These are phyloP conservation scores for Macrocystidia cucumis DNA, from an alignment of 1,284 basidiomycete genomes.

Conservation along the genomic window DNA sequence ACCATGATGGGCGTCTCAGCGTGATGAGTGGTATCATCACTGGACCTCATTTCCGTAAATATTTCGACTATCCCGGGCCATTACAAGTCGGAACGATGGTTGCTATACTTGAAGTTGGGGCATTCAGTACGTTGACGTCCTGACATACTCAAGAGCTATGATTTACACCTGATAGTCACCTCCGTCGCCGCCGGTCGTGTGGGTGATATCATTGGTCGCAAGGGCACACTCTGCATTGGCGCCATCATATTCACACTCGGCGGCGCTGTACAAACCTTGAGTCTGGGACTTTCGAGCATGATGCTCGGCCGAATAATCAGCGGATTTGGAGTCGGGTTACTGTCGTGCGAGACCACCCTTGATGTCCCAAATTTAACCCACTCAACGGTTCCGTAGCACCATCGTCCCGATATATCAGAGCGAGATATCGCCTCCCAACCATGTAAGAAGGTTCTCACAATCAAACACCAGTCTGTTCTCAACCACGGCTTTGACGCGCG, in stretches of 20 bases:
- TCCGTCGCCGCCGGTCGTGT: conserved; percentile 85
- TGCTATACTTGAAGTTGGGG: conserved; percentile 87
- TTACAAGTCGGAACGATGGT: conserved; percentile 82
- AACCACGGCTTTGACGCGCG: conserved; percentile 8
- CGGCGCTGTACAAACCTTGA: conserved; percentile 86
- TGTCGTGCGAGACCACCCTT: conserved; percentile 57
- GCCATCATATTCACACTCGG: conserved; percentile 86
- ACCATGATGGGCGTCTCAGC: conserved; percentile 27
- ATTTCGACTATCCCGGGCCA: conserved; percentile 73
- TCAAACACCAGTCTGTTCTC: conserved; percentile 2
- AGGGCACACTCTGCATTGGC: conserved; percentile 82
- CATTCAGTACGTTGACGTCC: conserved; percentile 57
- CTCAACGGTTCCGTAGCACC: conserved; percentile 44
- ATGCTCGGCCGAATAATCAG: conserved; percentile 82
- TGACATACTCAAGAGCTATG: neutral
- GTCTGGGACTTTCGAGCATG: conserved; percentile 81
- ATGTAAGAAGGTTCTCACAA: conserved; percentile 43
- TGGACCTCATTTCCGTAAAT: conserved; percentile 82
- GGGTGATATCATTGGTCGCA: conserved; percentile 84
- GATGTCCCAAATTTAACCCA: neutral
- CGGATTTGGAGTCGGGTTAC: conserved; percentile 90
- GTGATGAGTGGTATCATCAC: conserved; percentile 94
- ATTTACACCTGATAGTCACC: conserved; percentile 49
- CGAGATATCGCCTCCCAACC: conserved; percentile 92
- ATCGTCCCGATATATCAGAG: conserved; percentile 98